Evolutionary conservation across 495 filamentous ascomycete genomes (phyloP).

Genomic region (Viridothelium virens): DNA sequence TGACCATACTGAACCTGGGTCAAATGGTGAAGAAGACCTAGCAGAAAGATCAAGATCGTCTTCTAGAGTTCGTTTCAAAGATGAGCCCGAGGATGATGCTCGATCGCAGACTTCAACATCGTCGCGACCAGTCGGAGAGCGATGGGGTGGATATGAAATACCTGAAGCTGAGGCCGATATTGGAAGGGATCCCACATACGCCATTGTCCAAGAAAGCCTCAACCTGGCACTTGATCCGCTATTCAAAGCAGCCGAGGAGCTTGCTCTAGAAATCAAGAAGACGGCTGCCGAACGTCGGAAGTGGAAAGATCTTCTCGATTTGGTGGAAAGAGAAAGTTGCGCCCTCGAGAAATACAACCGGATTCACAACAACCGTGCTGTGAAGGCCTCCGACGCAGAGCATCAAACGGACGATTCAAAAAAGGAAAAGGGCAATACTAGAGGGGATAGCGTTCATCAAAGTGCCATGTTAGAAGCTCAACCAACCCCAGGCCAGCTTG

Average conservation of each 20-base stretch:
- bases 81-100: slow-evolving; percentile 65
- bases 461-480: not conserved
- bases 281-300: slow-evolving; percentile 55
- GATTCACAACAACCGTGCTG: slow-evolving; percentile 15
- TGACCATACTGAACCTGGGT: slow-evolving; percentile 20
- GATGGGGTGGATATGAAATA: slow-evolving; percentile 77
- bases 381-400: slow-evolving; percentile 10
- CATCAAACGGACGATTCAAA: not conserved
- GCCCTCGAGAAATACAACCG: slow-evolving; percentile 10
- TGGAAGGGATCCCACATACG: slow-evolving; percentile 82
- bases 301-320: slow-evolving; percentile 38
- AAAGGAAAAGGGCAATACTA: no score
- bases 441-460: not conserved
- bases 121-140: slow-evolving; percentile 60
- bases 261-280: slow-evolving; percentile 59
- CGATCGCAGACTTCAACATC: slow-evolving; percentile 74
- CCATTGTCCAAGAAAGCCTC: slow-evolving; percentile 80
- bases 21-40: slow-evolving; percentile 17
- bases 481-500: not conserved
- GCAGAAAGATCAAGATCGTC: slow-evolving; percentile 70
- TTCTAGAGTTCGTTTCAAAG: slow-evolving; percentile 76
- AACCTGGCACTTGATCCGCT: slow-evolving; percentile 84
- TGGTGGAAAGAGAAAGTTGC: slow-evolving; percentile 13
- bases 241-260: slow-evolving; percentile 72
- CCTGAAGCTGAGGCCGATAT: slow-evolving; percentile 73